phyloP scores from a whole-genome alignment of 768 basidiomycete species.

The Guyanaporus albipodus region DNA sequence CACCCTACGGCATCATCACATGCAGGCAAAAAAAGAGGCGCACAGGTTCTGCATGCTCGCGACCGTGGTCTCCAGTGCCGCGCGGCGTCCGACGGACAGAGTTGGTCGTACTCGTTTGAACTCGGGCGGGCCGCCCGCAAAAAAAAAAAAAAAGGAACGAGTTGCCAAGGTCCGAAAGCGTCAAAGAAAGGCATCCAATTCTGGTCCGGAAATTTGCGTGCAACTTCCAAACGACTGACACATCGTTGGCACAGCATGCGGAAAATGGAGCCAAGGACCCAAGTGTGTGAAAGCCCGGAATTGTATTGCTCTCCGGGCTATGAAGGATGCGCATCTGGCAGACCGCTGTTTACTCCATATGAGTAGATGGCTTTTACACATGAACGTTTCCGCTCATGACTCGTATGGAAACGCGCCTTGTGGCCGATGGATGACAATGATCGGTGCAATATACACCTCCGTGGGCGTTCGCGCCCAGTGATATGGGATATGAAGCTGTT shows the following conservation, averaged over 20 bases:
- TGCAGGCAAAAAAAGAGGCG: too few relatives aligned
- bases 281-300: not conserved
- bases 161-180: not conserved
- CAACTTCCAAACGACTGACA: not conserved
- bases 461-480: slow-evolving; percentile 6
- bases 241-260: slow-evolving; percentile 1
- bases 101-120: not conserved
- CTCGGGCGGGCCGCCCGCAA: slow-evolving; percentile 2
- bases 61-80: too few relatives aligned
- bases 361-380: not conserved
- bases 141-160: not conserved
- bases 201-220: not conserved
- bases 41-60: too few relatives aligned
- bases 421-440: slow-evolving; percentile 2
- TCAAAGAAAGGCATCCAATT: slow-evolving; percentile 8
- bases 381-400: slow-evolving; percentile 1
- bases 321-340: not conserved
- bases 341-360: slow-evolving; percentile 10
- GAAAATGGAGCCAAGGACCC: not conserved
- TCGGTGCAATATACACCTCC: slow-evolving; percentile 4
- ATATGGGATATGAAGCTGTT: slow-evolving; percentile 14
- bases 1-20: slow-evolving; percentile 4
- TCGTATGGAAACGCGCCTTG: slow-evolving; percentile 10
- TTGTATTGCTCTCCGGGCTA: not conserved
- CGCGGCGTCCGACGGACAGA: too few relatives aligned